These are phyloP conservation scores for Emergomyces africanus DNA, from an alignment of 2,329 filamentous ascomycete genomes.

Conservation along the genomic window DNA sequence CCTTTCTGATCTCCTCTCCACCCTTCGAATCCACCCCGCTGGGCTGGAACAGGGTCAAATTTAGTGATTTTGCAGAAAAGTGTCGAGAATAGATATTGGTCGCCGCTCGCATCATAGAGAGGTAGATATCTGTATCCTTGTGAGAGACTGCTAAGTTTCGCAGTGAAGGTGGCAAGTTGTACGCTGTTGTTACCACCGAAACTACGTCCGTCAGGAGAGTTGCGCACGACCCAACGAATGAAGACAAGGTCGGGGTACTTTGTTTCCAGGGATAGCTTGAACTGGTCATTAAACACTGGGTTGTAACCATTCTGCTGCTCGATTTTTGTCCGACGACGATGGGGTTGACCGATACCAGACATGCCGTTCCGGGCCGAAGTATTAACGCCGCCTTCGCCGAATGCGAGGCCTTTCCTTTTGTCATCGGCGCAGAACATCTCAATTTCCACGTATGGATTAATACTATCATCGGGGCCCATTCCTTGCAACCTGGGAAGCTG, in stretches of 20 bases:
- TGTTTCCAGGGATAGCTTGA: constrained; percentile 75
- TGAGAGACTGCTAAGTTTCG: constrained; percentile 78
- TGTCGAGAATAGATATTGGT: constrained; percentile 89
- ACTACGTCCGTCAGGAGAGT: constrained; percentile 63
- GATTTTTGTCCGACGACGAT: constrained; percentile 67
- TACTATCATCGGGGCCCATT: constrained; percentile 56
- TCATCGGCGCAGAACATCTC: constrained; percentile 93
- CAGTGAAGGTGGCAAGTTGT: constrained; percentile 77
- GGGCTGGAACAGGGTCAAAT: constrained; percentile 36
- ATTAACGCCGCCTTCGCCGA: constrained; percentile 53
- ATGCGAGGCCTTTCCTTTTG: constrained; percentile 61
- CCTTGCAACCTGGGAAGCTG: constrained; percentile 75
- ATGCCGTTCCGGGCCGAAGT: constrained; percentile 51
- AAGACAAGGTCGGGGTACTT: constrained; percentile 91
- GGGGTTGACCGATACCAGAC: constrained; percentile 56
- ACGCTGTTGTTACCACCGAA: constrained; percentile 49
- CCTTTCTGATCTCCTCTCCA: constrained; percentile 29
- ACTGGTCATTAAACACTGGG: constrained; percentile 68
- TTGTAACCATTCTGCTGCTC: constrained; percentile 87
- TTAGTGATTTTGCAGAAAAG: constrained; percentile 80
- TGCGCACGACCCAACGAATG: constrained; percentile 83
- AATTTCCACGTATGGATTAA: constrained; percentile 90
- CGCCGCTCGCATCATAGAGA: constrained; percentile 74
- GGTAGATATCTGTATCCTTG: constrained; percentile 89
- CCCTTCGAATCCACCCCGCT: constrained; percentile 26